These are phyloP conservation scores for Neospora caninum DNA, from an alignment of 169 alveolate genomes.

Conservation along the genomic window DNA sequence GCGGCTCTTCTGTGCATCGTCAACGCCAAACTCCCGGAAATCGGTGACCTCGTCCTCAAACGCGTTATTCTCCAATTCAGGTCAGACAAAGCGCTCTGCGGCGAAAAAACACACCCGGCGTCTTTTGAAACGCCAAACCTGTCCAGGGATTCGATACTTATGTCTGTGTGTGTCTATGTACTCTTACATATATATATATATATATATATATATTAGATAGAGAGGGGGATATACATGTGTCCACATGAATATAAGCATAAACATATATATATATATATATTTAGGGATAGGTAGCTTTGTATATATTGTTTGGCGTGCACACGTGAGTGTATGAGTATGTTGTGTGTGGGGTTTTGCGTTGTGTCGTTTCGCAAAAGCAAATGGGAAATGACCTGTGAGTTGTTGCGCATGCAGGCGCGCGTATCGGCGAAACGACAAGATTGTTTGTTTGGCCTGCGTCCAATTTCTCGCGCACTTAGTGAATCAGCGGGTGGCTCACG, in stretches of 20 bases:
- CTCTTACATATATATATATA: background rate
- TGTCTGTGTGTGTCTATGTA: background rate
- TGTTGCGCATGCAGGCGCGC: slow-evolving; percentile 79
- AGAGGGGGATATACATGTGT: too few species aligned
- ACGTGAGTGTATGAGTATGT: too few species aligned
- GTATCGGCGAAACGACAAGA: slow-evolving; percentile 91
- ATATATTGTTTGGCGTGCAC: too few species aligned
- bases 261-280: too few species aligned
- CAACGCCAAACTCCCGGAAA: slow-evolving; percentile 97
- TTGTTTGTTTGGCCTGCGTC: slow-evolving; percentile 93
- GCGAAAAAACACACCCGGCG: background rate
- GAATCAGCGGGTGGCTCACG: slow-evolving; percentile 90
- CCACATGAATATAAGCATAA: background rate
- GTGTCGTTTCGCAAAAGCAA: background rate
- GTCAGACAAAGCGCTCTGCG: slow-evolving; percentile 28
- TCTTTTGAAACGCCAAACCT: background rate
- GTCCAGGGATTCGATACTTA: background rate
- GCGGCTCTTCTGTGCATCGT: slow-evolving; percentile 96
- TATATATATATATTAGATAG: too few species aligned
- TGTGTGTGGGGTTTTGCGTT: background rate
- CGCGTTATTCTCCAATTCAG: slow-evolving; percentile 93
- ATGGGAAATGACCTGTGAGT: background rate
- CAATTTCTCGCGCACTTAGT: slow-evolving; percentile 97
- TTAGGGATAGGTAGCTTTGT: too few species aligned
- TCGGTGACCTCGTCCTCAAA: slow-evolving; percentile 93